Evolutionary conservation across 2,329 filamentous ascomycete species (phyloP).

Genomic region (Blastomyces percursus): DNA sequence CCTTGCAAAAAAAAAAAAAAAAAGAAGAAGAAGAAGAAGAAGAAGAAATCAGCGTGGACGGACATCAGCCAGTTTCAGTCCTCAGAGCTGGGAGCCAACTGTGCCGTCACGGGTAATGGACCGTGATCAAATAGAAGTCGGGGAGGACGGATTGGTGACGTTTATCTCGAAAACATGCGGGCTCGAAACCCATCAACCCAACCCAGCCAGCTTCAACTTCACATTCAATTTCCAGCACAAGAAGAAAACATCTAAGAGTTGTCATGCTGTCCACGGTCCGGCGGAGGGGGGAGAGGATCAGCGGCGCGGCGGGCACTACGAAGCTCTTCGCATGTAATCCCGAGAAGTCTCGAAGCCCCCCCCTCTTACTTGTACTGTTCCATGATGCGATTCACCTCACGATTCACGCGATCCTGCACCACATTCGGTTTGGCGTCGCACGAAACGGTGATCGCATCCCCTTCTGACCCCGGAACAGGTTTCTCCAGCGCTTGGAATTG

Average conservation of each 20-base stretch:
- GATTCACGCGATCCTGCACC: constrained; percentile 18
- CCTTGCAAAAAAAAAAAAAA: neutral
- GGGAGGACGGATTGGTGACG: neutral
- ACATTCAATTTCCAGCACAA: neutral
- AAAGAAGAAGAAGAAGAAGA: neutral
- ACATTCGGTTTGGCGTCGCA: constrained; percentile 49
- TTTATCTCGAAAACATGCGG: neutral
- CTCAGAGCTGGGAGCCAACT: neutral
- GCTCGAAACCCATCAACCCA: neutral
- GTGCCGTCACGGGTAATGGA: neutral
- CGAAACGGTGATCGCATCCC: constrained; percentile 56
- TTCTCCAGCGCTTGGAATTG: constrained; percentile 83
- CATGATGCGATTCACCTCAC: constrained; percentile 11
- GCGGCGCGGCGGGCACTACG: neutral
- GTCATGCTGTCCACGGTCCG: neutral
- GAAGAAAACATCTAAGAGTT: neutral
- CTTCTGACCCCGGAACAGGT: constrained; percentile 52
- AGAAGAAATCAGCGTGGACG: neutral
- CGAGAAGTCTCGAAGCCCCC: neutral
- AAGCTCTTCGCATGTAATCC: neutral
- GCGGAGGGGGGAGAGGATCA: no score
- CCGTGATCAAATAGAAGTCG: neutral
- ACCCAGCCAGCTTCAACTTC: neutral
- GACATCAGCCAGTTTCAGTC: neutral
- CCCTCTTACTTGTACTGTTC: constrained; percentile 8